These are phyloP conservation scores for Juglanconis juglandina DNA, from an alignment of 2,329 filamentous ascomycete genomes.

Conservation along the genomic window DNA sequence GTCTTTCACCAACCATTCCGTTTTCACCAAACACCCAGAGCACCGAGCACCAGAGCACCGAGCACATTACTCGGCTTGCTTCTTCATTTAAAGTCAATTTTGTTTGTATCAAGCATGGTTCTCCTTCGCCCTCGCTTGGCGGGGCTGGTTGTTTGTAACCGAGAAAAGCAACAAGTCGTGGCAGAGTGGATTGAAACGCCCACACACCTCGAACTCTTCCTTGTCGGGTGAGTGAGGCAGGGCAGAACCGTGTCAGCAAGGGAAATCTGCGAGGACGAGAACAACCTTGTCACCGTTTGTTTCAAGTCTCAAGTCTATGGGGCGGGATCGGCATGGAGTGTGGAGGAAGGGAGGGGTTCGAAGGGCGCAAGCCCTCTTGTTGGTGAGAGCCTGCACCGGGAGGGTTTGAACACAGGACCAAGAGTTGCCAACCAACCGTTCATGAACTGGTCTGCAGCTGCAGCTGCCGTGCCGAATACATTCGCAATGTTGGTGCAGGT, in stretches of 20 bases:
- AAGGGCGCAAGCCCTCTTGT: neutral
- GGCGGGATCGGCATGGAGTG: neutral
- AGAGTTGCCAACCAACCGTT: too few species aligned
- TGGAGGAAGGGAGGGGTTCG: neutral
- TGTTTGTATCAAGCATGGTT: neutral
- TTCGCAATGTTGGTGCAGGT: too few species aligned
- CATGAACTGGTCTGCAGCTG: too few species aligned
- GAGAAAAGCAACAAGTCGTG: neutral
- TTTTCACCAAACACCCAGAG: neutral
- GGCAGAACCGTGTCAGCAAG: neutral
- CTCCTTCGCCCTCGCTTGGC: neutral
- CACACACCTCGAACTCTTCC: neutral
- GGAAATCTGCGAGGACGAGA: neutral
- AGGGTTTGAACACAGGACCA: neutral
- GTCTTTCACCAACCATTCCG: neutral
- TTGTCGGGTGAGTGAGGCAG: conserved; percentile 4
- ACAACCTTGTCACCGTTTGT: conserved; percentile 9
- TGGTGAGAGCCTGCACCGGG: neutral
- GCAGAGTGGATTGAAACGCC: too few species aligned
- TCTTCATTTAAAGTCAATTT: neutral
- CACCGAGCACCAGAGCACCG: too few species aligned
- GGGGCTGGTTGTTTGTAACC: neutral
- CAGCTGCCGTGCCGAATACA: too few species aligned
- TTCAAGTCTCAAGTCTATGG: conserved; percentile 14
- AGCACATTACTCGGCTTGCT: too few species aligned